Conservation (phyloP, 1,284 basidiomycete species). For the Apiotrichum mycotoxinovorans region DNA sequence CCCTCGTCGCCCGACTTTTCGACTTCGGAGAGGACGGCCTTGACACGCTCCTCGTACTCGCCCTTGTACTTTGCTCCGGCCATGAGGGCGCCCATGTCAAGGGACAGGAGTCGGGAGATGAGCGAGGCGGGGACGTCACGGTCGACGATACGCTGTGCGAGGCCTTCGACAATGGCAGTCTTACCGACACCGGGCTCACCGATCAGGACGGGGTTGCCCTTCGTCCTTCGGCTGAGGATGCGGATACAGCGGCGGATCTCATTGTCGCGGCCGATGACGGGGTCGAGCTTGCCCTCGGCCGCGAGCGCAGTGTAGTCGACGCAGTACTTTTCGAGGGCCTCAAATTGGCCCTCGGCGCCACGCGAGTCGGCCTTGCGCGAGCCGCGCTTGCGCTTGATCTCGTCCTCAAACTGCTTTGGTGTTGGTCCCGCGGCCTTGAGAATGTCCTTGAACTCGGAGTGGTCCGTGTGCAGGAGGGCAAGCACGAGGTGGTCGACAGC, state of each 20-base stretch:
- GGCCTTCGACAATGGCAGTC: slow-evolving; percentile 89
- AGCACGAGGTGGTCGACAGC: slow-evolving; percentile 80
- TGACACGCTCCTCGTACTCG: slow-evolving; percentile 96
- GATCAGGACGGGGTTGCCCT: slow-evolving; percentile 59
- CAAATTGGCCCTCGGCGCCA: slow-evolving; percentile 53
- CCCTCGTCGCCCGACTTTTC: slow-evolving; percentile 86
- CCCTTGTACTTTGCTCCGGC: slow-evolving; percentile 93
- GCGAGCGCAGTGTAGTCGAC: slow-evolving; percentile 51
- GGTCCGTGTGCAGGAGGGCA: slow-evolving; percentile 61
- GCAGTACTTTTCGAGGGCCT: slow-evolving; percentile 52
- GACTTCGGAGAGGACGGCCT: slow-evolving; percentile 82
- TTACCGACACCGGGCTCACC: slow-evolving; percentile 89
- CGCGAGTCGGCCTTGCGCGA: slow-evolving; percentile 56
- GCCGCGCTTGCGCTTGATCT: slow-evolving; percentile 54
- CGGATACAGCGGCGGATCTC: slow-evolving; percentile 60
- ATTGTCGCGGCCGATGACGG: slow-evolving; percentile 58
- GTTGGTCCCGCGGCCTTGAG: slow-evolving; percentile 53
- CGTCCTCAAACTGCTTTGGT: slow-evolving; percentile 54
- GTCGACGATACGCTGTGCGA: slow-evolving; percentile 93
- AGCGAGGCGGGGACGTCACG: slow-evolving; percentile 89
- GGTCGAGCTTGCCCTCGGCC: slow-evolving; percentile 56
- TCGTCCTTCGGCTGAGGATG: slow-evolving; percentile 67
- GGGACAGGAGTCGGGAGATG: slow-evolving; percentile 68
- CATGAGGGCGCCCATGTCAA: slow-evolving; percentile 92
- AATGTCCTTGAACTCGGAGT: slow-evolving; percentile 48